Base-by-base conservation (phyloP, 2,329 filamentous ascomycete genomes). In the Cercospora canescens region DNA sequence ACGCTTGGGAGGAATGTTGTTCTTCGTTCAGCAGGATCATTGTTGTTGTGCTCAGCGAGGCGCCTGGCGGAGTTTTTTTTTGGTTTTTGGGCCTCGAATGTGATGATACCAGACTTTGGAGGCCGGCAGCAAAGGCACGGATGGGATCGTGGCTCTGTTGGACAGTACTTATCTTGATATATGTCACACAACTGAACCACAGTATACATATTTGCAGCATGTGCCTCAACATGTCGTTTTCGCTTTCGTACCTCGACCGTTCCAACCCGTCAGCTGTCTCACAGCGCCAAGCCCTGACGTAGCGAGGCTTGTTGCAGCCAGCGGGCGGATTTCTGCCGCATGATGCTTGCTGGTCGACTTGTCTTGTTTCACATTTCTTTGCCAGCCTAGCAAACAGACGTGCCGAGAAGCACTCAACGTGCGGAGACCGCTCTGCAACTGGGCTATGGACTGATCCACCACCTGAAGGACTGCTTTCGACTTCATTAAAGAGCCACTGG, bases 21-120 rank as follows among this genome's bases (percentile, higher is more conserved):
- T 32, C 55, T 34, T 35, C 35, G 34, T 54, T 35, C 28, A 21
- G 52, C 28, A 35, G 28, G 52, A 24, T 18, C 16, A 55, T 63
- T 55, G 41, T 59, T 50, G 45, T 71, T 68, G 62, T 66, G 55
- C 54, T 71, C 39, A 71, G 70, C 70, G 68, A 66, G 71, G 71
- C 64, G 71, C 71, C 66, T 68, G 71, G 71, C 64, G 71, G 64
- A 54, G 39, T 59, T 63, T 66, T 64, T 59, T 63, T 66, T 64
- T 61, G 63, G 56, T 56, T 63, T 48, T 50, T 48, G 26, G 52
- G 18, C 32, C 32, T 8, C 62, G 59, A 57, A 59, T 60, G 56
- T 63, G 59, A 52, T 45, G 57, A 68, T 68, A 68, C 68, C 64
- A 62, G 34, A 21, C 28, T 50, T 41, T 59, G 61, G 30, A 58